Percentiles rank a stretch among this genome's conserved stretches.
phyloP scores from a whole-genome alignment of 2,329 filamentous ascomycete species.

The Calonectria leucothoes region DNA sequence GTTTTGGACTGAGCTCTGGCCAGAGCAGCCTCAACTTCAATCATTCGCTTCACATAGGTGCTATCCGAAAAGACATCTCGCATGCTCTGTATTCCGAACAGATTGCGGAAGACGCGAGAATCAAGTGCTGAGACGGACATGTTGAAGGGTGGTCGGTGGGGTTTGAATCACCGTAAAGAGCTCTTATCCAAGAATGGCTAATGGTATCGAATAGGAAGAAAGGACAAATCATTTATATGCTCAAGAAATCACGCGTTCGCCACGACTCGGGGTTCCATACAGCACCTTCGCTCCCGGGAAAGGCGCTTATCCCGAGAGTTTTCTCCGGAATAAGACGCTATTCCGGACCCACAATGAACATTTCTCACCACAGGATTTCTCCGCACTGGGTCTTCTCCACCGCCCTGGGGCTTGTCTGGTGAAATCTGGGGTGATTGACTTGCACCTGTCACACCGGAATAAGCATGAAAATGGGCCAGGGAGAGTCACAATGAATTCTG shows the following conservation, averaged over 20 bases:
- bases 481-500: background rate
- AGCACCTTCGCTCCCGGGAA: background rate
- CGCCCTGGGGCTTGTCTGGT: background rate
- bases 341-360: background rate
- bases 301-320: background rate
- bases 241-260: background rate
- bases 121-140: constrained; percentile 49
- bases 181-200: background rate
- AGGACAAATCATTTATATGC: background rate
- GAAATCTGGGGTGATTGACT: background rate
- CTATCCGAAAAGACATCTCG: constrained; percentile 56
- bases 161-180: background rate
- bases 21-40: constrained; percentile 63
- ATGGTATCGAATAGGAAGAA: background rate
- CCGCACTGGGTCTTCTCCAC: background rate
- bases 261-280: background rate
- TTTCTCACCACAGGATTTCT: background rate
- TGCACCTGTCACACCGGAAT: background rate
- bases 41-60: constrained; percentile 59
- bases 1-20: constrained; percentile 61
- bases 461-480: background rate
- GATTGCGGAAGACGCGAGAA: constrained; percentile 61
- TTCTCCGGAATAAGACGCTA: background rate
- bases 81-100: constrained; percentile 64
- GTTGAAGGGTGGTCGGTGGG: background rate